Evolutionary conservation across 2,329 filamentous ascomycete species (phyloP).

Genomic region (Xylariaceae sp.): DNA sequence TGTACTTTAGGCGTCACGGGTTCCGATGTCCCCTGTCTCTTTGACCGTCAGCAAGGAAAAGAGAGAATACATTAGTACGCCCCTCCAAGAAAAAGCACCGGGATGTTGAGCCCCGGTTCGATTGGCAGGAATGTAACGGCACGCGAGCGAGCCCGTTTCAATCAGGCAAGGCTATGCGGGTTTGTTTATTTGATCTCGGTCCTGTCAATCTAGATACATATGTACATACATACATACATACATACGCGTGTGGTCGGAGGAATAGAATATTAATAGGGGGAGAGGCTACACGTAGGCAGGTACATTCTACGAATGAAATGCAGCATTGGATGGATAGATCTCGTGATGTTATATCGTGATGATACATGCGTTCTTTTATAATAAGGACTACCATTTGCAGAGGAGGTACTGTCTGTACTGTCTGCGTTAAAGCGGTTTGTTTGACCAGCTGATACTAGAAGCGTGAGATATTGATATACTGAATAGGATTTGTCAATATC

Average conservation of each 20-base stretch:
- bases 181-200: too few species aligned
- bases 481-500: too few species aligned
- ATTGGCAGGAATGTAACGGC: slow-evolving; percentile 3
- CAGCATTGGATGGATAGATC: slow-evolving; percentile 8
- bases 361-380: not conserved
- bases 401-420: too few species aligned
- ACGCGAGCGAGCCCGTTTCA: not conserved
- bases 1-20: not conserved
- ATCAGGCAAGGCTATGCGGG: slow-evolving; percentile 1
- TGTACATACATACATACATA: too few species aligned
- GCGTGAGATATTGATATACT: too few species aligned
- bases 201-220: too few species aligned
- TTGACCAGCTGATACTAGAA: too few species aligned
- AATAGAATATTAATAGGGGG: too few species aligned
- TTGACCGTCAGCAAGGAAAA: slow-evolving; percentile 2
- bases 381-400: too few species aligned
- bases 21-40: not conserved
- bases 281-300: not conserved
- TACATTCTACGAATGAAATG: slow-evolving; percentile 7
- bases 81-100: not conserved
- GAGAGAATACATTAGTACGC: not conserved
- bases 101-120: not conserved
- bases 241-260: too few species aligned
- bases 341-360: not conserved
- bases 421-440: too few species aligned